These are phyloP conservation scores for Cyclospora cayetanensis DNA, from an alignment of 169 alveolate species.

Conservation along the genomic window DNA sequence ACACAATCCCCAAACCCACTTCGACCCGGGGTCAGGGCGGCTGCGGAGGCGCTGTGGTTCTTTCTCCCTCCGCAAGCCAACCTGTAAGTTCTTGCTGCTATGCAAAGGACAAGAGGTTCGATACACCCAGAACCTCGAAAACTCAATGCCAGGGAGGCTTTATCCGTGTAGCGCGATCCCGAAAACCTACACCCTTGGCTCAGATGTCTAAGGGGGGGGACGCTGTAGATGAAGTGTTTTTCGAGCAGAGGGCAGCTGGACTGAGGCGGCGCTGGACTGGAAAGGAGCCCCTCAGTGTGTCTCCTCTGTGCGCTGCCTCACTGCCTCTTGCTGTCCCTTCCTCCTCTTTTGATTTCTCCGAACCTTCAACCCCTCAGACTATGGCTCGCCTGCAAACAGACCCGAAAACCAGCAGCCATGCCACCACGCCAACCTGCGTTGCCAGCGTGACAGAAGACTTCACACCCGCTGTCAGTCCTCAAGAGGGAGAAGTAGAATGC, in stretches of 20 bases:
- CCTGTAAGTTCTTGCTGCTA: too few species aligned
- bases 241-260: not conserved
- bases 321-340: not conserved
- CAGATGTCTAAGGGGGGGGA: not conserved
- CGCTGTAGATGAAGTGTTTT: not conserved
- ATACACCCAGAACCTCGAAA: too few species aligned
- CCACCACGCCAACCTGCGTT: too few species aligned
- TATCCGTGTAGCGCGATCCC: not conserved
- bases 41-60: too few species aligned
- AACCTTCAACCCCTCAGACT: not conserved
- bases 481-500: too few species aligned
- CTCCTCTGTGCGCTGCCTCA: not conserved
- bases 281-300: not conserved
- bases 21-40: too few species aligned
- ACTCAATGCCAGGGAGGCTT: too few species aligned
- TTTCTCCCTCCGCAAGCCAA: too few species aligned
- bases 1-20: too few species aligned
- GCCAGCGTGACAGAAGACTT: too few species aligned
- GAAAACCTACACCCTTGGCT: not conserved
- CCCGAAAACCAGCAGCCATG: not conserved
- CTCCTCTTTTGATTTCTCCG: not conserved
- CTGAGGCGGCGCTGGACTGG: not conserved
- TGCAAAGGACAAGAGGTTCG: too few species aligned
- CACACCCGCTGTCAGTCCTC: too few species aligned
- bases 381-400: not conserved